Evolutionary conservation across 106 monocot species (phyloP), one percentile per base, ranked within the genome.

Genomic region (Triglochin maritima): DNA sequence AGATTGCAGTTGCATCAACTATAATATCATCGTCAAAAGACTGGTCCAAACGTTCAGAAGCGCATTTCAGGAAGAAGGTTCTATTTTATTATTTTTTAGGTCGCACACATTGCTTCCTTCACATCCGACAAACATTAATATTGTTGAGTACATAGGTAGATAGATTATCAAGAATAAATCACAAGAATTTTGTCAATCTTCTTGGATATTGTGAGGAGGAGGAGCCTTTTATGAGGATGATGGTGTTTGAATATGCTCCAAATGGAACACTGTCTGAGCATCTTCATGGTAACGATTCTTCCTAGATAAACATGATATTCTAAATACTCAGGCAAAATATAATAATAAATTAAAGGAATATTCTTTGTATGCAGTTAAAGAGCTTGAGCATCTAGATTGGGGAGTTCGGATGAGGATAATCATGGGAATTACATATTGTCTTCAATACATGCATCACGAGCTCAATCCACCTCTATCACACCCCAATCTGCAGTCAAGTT

Each of bases 361-460:
- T 66, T 17, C n/a, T 56, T 59, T 58, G 12, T 52, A 51, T 81
- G 75, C 87, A 90, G 87, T 73, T 9, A 85, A 90, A 85, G 87
- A 83, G 60, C 78, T 68, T 57, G 90, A 85, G 16, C 82, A 74
- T 79, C 80, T 94, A 54, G 79, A 83, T 44, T 94, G 94, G 94
- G 56, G 43, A 77, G 74, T 78, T 49, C 73, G 94, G 70, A 85
- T 85, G 82, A 94, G 94, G 78, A 83, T 95, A 55, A 76, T 90
- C 47, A 95, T 95, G 94, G 94, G 94, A 17, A 83, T 68, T 14
- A 87, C 87, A 14, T 90, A 90, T 59, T 90, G 94, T 68, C 90
- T 95, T 70, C 85, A 95, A 66, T 80, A 83, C 68, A 76, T 85
- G 80, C 94, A 99, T 54, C 83, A 94, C 68, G 82, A 89, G 14